phyloP scores from a whole-genome alignment of 1,284 basidiomycete genomes.

The Polyporus tsugae region DNA sequence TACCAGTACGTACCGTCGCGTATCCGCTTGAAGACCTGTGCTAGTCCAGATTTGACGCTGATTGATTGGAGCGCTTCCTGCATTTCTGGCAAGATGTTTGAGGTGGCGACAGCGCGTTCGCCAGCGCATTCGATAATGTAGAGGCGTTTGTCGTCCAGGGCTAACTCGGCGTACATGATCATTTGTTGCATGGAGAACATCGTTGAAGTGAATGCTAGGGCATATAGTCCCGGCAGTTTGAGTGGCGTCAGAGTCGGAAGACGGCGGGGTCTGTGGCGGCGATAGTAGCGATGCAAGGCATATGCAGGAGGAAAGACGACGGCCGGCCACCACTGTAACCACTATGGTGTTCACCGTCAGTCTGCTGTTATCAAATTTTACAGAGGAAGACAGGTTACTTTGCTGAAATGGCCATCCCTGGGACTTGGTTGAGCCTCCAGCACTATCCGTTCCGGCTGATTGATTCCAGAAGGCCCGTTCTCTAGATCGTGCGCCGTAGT shows the following conservation, averaged over 20 bases:
- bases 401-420: background rate
- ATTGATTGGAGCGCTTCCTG: background rate
- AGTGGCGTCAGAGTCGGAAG: conserved; percentile 3
- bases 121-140: background rate
- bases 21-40: background rate
- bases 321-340: conserved; percentile 2
- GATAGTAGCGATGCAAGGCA: conserved; percentile 11
- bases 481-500: no score
- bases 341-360: background rate
- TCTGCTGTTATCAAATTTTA: background rate
- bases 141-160: background rate
- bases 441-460: background rate
- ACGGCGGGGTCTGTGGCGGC: conserved; percentile 11
- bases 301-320: conserved; percentile 7
- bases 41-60: background rate
- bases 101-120: background rate
- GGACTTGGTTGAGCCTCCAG: background rate
- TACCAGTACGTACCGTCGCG: background rate
- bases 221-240: conserved; percentile 9
- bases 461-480: no score
- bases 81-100: background rate
- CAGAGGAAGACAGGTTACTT: background rate
- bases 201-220: background rate
- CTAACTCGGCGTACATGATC: background rate
- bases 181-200: background rate